These are phyloP conservation scores for Pseudonitzschia multiseries DNA, from an alignment of 108 stramenopile genomes.

Conservation along the genomic window DNA sequence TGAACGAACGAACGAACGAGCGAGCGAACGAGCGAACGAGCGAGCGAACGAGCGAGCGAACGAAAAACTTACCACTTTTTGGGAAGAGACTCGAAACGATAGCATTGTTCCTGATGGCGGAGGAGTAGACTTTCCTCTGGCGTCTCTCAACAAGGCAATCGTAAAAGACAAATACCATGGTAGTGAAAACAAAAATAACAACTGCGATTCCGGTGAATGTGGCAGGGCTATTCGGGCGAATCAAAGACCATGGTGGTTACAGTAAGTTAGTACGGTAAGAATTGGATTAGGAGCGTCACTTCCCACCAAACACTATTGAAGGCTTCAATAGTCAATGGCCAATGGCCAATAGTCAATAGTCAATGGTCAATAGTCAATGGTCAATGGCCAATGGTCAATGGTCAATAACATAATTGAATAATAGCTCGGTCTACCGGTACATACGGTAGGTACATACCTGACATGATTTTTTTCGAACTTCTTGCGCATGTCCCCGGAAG, in stretches of 20 bases:
- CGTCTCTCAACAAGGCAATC: constrained; percentile 58
- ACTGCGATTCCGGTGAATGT: constrained; percentile 24
- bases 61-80: constrained; percentile 24
- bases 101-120: constrained; percentile 40
- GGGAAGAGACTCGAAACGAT: constrained; percentile 63
- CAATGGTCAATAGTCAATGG: too few species aligned
- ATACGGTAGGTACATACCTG: too few species aligned
- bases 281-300: constrained; percentile 15
- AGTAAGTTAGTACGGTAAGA: too few species aligned
- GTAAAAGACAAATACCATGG: constrained; percentile 46
- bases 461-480: constrained; percentile 20
- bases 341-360: too few species aligned
- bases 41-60: too few species aligned
- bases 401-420: too few species aligned
- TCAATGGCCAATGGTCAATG: too few species aligned
- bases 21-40: too few species aligned
- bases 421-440: too few species aligned
- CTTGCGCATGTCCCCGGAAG: constrained; percentile 40
- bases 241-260: too few species aligned
- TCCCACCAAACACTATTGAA: constrained; percentile 1
- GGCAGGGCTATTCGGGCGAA: constrained; percentile 7
- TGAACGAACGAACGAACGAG: too few species aligned
- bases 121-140: constrained; percentile 30
- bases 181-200: constrained; percentile 26
- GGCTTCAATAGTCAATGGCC: too few species aligned